Conservation (phyloP, 768 basidiomycete genomes). For the Punctularia strigosozonata region DNA sequence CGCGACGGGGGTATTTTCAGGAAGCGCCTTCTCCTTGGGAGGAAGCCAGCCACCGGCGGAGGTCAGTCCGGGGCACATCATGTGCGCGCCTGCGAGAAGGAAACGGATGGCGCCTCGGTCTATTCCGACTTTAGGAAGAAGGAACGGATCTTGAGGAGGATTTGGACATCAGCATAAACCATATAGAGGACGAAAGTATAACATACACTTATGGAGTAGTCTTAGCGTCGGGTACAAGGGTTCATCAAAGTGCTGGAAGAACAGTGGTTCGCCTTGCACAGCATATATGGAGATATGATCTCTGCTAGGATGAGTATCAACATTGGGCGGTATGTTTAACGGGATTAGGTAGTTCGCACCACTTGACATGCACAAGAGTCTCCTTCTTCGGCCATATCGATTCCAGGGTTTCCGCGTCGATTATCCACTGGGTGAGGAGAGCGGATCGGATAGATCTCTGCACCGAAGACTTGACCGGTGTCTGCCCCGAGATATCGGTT, state of each 20-base stretch:
- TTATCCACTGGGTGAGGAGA: constrained; percentile 75
- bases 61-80: constrained; percentile 97
- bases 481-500: constrained; percentile 81
- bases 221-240: constrained; percentile 84
- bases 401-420: constrained; percentile 74
- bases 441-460: constrained; percentile 79
- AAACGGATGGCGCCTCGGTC: constrained; percentile 98
- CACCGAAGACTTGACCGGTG: constrained; percentile 86
- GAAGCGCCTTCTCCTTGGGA: constrained; percentile 51
- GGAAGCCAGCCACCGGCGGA: constrained; percentile 87
- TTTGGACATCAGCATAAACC: background rate
- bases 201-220: constrained; percentile 81
- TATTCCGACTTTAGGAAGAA: constrained; percentile 79
- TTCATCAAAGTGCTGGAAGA: constrained; percentile 96
- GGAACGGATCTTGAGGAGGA: constrained; percentile 61
- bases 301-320: constrained; percentile 42
- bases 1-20: constrained; percentile 71
- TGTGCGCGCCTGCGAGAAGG: constrained; percentile 83
- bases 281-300: constrained; percentile 93
- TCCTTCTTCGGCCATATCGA: constrained; percentile 99
- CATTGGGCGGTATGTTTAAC: background rate
- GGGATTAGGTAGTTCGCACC: constrained; percentile 38
- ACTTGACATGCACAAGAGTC: constrained; percentile 84
- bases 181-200: background rate
- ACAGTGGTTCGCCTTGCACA: constrained; percentile 74